phyloP scores from a whole-genome alignment of 1,284 basidiomycete species.

The Volvariella volvacea region DNA sequence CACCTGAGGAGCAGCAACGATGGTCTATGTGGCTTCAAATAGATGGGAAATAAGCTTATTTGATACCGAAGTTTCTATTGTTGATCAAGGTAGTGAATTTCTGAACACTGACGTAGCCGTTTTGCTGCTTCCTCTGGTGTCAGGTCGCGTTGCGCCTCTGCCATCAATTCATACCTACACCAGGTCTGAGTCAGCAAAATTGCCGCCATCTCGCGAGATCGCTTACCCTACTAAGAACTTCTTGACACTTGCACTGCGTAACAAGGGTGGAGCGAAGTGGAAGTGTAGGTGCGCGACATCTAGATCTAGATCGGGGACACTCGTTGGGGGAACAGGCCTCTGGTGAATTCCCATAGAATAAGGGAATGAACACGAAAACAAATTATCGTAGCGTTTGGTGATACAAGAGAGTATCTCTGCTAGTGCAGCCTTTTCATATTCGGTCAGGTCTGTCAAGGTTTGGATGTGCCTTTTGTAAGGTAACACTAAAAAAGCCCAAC shows the following conservation, averaged over 20 bases:
- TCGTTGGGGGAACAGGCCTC: constrained; percentile 40
- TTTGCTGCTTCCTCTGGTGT: constrained; percentile 86
- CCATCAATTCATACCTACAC: constrained; percentile 86
- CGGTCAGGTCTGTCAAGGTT: constrained; percentile 56
- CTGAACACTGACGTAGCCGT: constrained; percentile 39
- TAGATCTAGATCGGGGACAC: constrained; percentile 31
- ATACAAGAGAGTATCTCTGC: constrained; percentile 61
- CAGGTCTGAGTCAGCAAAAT: not conserved
- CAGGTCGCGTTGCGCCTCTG: constrained; percentile 86
- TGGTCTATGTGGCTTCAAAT: constrained; percentile 82
- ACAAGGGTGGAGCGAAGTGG: constrained; percentile 84
- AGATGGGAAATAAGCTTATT: constrained; percentile 53
- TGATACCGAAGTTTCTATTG: constrained; percentile 1
- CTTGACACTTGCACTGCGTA: constrained; percentile 76
- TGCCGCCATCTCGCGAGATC: not conserved
- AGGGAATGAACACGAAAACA: constrained; percentile 84
- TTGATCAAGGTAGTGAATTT: constrained; percentile 27
- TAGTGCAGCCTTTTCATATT: constrained; percentile 55
- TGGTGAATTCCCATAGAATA: constrained; percentile 98
- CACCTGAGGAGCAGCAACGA: constrained; percentile 54
- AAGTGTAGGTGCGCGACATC: constrained; percentile 80
- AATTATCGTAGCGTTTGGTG: constrained; percentile 79
- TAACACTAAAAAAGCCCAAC: constrained; percentile 45
- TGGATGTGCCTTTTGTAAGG: constrained; percentile 76
- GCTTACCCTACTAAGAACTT: constrained; percentile 90